phyloP scores from a whole-genome alignment of 768 basidiomycete genomes.

The Cystofilobasidium ferigula region DNA sequence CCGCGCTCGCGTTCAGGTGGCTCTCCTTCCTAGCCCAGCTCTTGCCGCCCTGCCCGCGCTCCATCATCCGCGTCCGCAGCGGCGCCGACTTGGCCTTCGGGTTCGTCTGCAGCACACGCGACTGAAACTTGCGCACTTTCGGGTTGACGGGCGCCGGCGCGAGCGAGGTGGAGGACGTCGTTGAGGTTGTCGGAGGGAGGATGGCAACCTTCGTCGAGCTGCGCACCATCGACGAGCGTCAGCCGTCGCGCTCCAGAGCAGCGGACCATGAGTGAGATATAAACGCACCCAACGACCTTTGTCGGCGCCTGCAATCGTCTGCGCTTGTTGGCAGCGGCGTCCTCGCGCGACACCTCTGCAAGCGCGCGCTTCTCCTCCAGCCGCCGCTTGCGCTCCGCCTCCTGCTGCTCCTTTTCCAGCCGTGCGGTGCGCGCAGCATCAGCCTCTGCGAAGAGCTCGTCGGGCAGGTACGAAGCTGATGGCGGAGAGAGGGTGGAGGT shows the following conservation, averaged over 20 bases:
- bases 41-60: not conserved
- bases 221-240: no score
- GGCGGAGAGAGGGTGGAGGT: not conserved
- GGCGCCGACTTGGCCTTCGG: not conserved
- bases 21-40: not conserved
- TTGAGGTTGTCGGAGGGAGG: not conserved
- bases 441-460: constrained; percentile 1
- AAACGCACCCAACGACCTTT: no score
- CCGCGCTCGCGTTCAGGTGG: not conserved
- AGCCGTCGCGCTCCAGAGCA: not conserved
- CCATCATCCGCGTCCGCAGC: not conserved
- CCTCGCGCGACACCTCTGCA: not conserved
- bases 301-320: no score
- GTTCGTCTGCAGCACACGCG: not conserved
- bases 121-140: not conserved
- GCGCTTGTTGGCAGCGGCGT: not conserved
- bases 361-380: not conserved
- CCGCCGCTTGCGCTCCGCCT: not conserved
- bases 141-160: not conserved
- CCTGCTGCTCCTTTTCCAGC: not conserved
- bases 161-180: not conserved
- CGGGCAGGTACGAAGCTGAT: not conserved
- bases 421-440: not conserved
- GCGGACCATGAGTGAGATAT: not conserved
- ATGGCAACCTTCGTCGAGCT: not conserved